Conservation (phyloP, 139 green algal species). For the Parachlorella kessleri region DNA sequence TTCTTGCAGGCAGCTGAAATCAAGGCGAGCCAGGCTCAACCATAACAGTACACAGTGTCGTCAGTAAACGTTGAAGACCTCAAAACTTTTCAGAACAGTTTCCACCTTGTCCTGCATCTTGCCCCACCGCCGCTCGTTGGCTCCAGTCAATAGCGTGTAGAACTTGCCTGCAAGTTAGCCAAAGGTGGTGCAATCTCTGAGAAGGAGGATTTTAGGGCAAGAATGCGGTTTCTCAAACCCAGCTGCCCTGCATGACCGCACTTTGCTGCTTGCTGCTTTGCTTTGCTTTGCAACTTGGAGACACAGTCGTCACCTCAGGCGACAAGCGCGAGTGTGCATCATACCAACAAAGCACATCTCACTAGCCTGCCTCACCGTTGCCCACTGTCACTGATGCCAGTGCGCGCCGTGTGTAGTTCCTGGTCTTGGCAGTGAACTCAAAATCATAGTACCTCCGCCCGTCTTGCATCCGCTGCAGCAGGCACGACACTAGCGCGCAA, state of each 20-base stretch:
- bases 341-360: too few relatives aligned
- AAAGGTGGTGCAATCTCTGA: too few relatives aligned
- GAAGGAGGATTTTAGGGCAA: too few relatives aligned
- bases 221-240: too few relatives aligned
- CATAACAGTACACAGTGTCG: too few relatives aligned
- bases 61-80: constrained; percentile 49
- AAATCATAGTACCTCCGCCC: constrained; percentile 91
- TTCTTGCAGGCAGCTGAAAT: too few relatives aligned
- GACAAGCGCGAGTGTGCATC: too few relatives aligned
- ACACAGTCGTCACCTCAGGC: too few relatives aligned
- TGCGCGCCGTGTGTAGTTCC: constrained; percentile 81
- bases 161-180: constrained; percentile 79
- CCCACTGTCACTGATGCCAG: constrained; percentile 71
- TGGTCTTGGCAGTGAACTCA: constrained; percentile 82
- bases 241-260: too few relatives aligned
- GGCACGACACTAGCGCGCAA: background rate
- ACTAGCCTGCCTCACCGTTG: constrained; percentile 74
- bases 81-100: constrained; percentile 63
- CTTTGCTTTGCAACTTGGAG: too few relatives aligned
- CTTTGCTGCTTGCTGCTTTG: too few relatives aligned
- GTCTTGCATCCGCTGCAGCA: constrained; percentile 60
- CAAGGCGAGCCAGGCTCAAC: too few relatives aligned
- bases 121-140: constrained; percentile 90
- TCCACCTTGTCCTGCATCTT: constrained; percentile 89
- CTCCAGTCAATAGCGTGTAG: constrained; percentile 91